Percentiles rank a stretch among this genome's conserved stretches.
Conservation (phyloP, 805 yeast genomes). For the Myxozyma monticola region DNA sequence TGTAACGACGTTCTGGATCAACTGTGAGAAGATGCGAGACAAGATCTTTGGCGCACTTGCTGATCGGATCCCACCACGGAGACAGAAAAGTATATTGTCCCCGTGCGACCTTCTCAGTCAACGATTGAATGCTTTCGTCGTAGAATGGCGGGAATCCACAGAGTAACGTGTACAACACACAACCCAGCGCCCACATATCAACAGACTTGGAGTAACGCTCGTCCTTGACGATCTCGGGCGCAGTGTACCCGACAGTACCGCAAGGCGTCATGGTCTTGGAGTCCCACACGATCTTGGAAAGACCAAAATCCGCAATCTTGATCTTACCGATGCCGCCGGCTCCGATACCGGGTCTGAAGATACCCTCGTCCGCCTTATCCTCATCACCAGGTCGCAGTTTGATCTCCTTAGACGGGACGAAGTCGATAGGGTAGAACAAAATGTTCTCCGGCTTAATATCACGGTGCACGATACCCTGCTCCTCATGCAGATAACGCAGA, state of each 20-base stretch:
- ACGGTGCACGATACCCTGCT: conserved; percentile 70
- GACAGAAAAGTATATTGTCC: conserved; percentile 74
- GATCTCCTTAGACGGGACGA: conserved; percentile 41
- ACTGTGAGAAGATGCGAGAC: conserved; percentile 68
- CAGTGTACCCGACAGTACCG: conserved; percentile 98
- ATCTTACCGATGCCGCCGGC: conserved; percentile 91
- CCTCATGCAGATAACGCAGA: conserved; percentile 68
- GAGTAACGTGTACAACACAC: conserved; percentile 86
- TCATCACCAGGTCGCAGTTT: conserved; percentile 44
- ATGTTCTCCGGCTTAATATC: conserved; percentile 83
- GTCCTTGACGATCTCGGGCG: conserved; percentile 95
- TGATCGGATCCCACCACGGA: conserved; percentile 91
- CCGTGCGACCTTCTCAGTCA: conserved; percentile 75
- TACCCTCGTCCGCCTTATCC: conserved; percentile 79
- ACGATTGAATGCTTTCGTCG: conserved; percentile 71
- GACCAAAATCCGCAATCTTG: conserved; percentile 92
- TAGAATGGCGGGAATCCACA: conserved; percentile 99
- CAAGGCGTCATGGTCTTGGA: conserved; percentile 94
- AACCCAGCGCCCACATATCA: conserved; percentile 99
- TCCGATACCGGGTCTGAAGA: conserved; percentile 74
- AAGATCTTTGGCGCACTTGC: conserved; percentile 65
- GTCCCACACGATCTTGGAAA: conserved; percentile 87
- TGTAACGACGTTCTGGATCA: conserved; percentile 65
- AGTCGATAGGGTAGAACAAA: conserved; percentile 58
- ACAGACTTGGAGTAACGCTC: conserved; percentile 90